Base-by-base conservation (phyloP, 2,329 filamentous ascomycete genomes). In the Colletotrichum destructivum region DNA sequence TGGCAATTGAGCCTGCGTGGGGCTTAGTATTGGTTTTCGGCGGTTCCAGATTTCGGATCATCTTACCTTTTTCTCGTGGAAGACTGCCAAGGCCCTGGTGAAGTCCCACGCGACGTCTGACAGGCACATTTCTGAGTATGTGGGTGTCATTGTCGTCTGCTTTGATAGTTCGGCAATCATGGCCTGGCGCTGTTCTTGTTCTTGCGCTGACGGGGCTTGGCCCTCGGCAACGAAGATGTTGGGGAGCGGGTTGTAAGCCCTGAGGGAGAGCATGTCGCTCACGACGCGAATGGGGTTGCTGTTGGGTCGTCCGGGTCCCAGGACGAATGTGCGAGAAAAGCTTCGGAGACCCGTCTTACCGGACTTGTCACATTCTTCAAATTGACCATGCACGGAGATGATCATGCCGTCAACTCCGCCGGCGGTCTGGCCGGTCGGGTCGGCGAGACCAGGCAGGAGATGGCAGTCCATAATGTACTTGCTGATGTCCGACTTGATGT, bases 401-500 rank as follows among this genome's bases (percentile, higher is more conserved):
- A 94, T 88, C 74, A 97, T 88, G 9, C 94, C 94, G 74, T 93
- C 93, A 23, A 96, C 93, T 5, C 93, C 94, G 12, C 60, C 60
- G 1, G 83, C 79, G 72, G 87, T 91, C 74, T 91, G 86, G 1
- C 91, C 90, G 15, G 87, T 88, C 3, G 91, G 91, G 76, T 97
- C 94, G 3, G 88, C 88, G 31, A 97, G 86, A 44, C 92, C 91
- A 2, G 91, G 89, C 44, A 95, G 85, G 18, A 92, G 88, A 76
- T 94, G 92, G 75, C 94, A 95, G 81, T 97, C 94, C 78, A 97
- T 90, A 63, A 94, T 89, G 87, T 94, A 97, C 76, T 95, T 93
- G 77, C 89, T 86, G 15, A 91, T 82, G 57, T 94, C 89, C 1
- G 88, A 83, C 60, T 87, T 84, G 73, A 97, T 88, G 76, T 92